phyloP scores from a whole-genome alignment of 768 basidiomycete species.

The Leccinum rimulosum region DNA sequence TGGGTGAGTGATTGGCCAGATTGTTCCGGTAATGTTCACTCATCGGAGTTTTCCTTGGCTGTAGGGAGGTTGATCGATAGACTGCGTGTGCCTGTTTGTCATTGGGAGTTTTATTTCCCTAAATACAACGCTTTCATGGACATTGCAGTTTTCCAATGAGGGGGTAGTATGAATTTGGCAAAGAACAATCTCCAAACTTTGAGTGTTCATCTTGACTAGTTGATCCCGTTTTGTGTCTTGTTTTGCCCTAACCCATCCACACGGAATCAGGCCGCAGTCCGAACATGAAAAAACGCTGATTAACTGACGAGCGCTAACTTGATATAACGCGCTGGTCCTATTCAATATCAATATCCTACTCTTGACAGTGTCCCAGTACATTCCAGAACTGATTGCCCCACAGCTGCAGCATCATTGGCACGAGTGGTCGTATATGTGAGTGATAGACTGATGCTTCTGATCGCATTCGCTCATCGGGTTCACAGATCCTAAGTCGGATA shows the following conservation, averaged over 20 bases:
- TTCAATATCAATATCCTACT: background rate
- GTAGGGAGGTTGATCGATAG: constrained; percentile 34
- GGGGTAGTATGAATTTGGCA: background rate
- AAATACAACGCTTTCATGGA: background rate
- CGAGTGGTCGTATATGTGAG: too few relatives aligned
- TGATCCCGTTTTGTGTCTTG: background rate
- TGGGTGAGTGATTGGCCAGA: constrained; percentile 56
- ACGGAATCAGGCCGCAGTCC: background rate
- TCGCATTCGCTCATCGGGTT: background rate
- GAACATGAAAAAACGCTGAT: background rate
- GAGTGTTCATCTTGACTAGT: background rate
- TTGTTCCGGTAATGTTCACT: background rate
- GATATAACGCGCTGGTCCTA: background rate
- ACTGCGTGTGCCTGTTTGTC: background rate
- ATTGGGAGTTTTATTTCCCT: background rate
- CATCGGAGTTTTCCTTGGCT: background rate
- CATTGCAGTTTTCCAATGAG: background rate
- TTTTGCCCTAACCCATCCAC: background rate
- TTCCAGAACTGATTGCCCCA: background rate
- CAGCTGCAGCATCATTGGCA: too few relatives aligned
- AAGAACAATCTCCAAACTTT: background rate
- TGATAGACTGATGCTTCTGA: too few relatives aligned
- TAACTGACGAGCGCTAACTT: background rate
- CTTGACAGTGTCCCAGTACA: background rate
- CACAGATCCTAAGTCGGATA: background rate